A percentile compares a stretch with the other conserved stretches of the same genome.
Evolutionary conservation across 2,329 filamentous ascomycete species (phyloP).

Genomic region (Corinectria fuckeliana): DNA sequence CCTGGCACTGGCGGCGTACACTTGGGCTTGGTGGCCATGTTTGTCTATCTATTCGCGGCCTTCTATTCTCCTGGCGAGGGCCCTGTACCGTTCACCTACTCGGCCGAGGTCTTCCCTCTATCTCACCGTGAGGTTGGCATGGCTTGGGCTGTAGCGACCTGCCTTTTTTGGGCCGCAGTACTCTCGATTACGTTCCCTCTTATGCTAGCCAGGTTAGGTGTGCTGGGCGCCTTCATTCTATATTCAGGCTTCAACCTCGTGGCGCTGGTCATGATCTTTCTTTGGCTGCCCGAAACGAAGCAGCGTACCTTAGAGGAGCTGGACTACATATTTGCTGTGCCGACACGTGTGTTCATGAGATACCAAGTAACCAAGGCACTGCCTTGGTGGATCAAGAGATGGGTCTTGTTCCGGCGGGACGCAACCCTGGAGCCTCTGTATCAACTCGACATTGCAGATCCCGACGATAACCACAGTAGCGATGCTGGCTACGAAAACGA

Average conservation of each 20-base stretch:
- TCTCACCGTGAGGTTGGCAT: slow-evolving; percentile 76
- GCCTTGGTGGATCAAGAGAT: slow-evolving; percentile 67
- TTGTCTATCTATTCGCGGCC: slow-evolving; percentile 62
- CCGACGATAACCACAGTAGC: slow-evolving; percentile 40
- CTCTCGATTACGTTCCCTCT: slow-evolving; percentile 69
- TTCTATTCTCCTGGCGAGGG: slow-evolving; percentile 64
- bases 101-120: slow-evolving; percentile 73
- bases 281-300: slow-evolving; percentile 66
- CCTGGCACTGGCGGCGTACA: slow-evolving; percentile 44
- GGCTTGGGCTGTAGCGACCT: slow-evolving; percentile 72
- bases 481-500: slow-evolving; percentile 45
- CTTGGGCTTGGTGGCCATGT: slow-evolving; percentile 58
- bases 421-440: slow-evolving; percentile 52
- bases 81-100: slow-evolving; percentile 72
- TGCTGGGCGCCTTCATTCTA: slow-evolving; percentile 59
- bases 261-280: slow-evolving; percentile 62
- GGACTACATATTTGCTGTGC: slow-evolving; percentile 67
- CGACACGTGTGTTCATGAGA: slow-evolving; percentile 60
- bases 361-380: slow-evolving; percentile 64
- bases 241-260: slow-evolving; percentile 63
- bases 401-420: slow-evolving; percentile 57
- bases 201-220: slow-evolving; percentile 54
- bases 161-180: slow-evolving; percentile 65
- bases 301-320: slow-evolving; percentile 60
- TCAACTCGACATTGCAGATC: slow-evolving; percentile 46